phyloP scores from a whole-genome alignment of 306 rosid species.

The Glycyrrhiza uralensis region DNA sequence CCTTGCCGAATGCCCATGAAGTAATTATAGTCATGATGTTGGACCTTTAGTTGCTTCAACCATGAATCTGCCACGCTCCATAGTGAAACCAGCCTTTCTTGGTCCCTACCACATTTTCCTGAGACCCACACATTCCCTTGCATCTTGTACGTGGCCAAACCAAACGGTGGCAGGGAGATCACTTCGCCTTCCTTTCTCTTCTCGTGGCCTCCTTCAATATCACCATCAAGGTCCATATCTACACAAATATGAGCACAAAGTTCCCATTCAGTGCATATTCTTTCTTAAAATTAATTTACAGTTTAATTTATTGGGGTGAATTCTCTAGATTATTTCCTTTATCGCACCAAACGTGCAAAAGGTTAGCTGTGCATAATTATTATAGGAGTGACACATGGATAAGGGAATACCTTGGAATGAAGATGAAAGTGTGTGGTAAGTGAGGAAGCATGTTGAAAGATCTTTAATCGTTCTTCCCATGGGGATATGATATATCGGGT shows the following conservation, averaged over 20 bases:
- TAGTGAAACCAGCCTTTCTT: constrained; percentile 59
- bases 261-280: constrained; percentile 5
- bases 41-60: constrained; percentile 88
- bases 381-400: neutral
- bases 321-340: neutral
- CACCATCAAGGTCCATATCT: constrained; percentile 73
- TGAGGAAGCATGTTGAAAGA: constrained; percentile 86
- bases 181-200: constrained; percentile 68
- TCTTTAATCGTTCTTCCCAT: constrained; percentile 95
- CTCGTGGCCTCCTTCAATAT: constrained; percentile 18
- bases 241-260: neutral
- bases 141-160: constrained; percentile 92
- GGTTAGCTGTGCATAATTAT: neutral
- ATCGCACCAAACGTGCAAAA: neutral
- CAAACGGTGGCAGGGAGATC: constrained; percentile 68
- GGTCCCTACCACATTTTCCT: constrained; percentile 79
- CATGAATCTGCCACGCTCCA: constrained; percentile 90
- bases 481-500: constrained; percentile 97
- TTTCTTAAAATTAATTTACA: neutral
- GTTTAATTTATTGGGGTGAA: neutral
- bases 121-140: constrained; percentile 82
- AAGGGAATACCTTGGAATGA: constrained; percentile 77
- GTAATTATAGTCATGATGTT: constrained; percentile 91
- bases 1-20: constrained; percentile 56
- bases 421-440: constrained; percentile 94